Conservation (phyloP, 352 stramenopile genomes). For the Phytophthora litchii region DNA sequence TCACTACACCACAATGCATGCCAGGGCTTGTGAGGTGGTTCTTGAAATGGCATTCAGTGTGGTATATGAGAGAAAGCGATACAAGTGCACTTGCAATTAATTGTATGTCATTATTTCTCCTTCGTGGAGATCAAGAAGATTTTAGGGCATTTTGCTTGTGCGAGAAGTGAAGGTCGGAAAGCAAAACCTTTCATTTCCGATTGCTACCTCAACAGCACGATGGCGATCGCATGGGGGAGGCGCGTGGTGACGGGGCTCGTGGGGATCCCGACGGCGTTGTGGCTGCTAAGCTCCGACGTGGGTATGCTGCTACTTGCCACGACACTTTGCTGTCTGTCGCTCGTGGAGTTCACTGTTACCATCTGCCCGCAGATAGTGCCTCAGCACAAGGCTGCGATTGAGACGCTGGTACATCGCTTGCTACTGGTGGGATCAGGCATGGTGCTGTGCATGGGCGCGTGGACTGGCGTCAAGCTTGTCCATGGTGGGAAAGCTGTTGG, state of each 20-base stretch:
- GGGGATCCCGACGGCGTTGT: constrained; percentile 62
- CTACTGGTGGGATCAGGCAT: constrained; percentile 36
- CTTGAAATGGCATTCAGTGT: too few species aligned
- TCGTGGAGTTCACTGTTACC: constrained; percentile 62
- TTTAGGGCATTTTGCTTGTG: too few species aligned
- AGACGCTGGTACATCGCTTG: constrained; percentile 27
- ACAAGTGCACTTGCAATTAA: too few species aligned
- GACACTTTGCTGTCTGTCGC: constrained; percentile 53
- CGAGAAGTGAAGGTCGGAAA: too few species aligned
- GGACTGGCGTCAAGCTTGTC: constrained; percentile 39
- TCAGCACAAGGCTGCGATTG: constrained; percentile 13
- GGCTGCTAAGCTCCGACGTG: constrained; percentile 50
- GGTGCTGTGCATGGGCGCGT: constrained; percentile 40
- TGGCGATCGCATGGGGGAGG: constrained; percentile 59
- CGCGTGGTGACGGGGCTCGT: constrained; percentile 63
- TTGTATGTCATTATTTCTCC: too few species aligned
- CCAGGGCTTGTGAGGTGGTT: too few species aligned
- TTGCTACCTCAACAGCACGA: constrained; percentile 8
- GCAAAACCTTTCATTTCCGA: constrained; percentile 23
- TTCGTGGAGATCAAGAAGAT: too few species aligned
- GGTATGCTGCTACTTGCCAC: constrained; percentile 60
- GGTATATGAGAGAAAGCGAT: too few species aligned
- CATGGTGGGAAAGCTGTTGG: constrained; percentile 26
- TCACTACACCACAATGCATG: too few species aligned
- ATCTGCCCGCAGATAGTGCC: constrained; percentile 53